Evolutionary conservation across 116 monocot species (phyloP).

Genomic region (Cymodocea nodosa): DNA sequence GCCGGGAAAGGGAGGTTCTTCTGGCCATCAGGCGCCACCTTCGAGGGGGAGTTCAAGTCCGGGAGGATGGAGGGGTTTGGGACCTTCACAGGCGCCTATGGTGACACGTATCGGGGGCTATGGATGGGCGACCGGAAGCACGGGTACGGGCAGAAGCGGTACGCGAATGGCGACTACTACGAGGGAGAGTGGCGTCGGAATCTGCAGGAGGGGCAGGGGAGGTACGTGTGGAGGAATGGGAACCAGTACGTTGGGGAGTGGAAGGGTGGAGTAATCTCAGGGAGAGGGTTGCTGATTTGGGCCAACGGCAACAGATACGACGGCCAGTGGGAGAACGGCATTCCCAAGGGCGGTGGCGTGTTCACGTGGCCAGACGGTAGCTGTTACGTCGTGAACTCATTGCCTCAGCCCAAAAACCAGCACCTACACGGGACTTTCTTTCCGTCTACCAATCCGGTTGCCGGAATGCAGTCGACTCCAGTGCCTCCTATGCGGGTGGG

Average conservation of each 20-base stretch:
- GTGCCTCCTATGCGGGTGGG: background rate
- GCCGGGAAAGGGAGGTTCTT: conserved; percentile 46
- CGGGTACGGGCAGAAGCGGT: conserved; percentile 65
- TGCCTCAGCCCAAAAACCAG: conserved; percentile 16
- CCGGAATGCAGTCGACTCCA: background rate
- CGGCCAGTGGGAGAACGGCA: conserved; percentile 74
- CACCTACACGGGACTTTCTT: conserved; percentile 62
- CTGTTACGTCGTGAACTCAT: conserved; percentile 53
- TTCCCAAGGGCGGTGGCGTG: conserved; percentile 58
- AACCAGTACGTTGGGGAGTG: conserved; percentile 60
- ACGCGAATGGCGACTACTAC: conserved; percentile 77
- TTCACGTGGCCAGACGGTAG: conserved; percentile 86
- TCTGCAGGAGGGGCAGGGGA: conserved; percentile 48
- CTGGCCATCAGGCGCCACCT: conserved; percentile 63
- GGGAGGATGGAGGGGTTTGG: conserved; percentile 55
- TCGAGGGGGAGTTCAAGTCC: conserved; percentile 45
- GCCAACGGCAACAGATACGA: conserved; percentile 57
- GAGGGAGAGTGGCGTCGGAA: conserved; percentile 50
- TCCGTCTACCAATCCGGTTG: conserved; percentile 12
- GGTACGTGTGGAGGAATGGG: conserved; percentile 55
- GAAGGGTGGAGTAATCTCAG: conserved; percentile 40
- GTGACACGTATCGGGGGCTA: conserved; percentile 47
- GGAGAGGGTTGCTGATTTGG: conserved; percentile 50
- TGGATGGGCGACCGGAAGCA: conserved; percentile 63
- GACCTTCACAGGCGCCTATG: conserved; percentile 39